These are phyloP conservation scores for Hyaloscypha bicolor DNA, from an alignment of 495 filamentous ascomycete species.

Conservation along the genomic window DNA sequence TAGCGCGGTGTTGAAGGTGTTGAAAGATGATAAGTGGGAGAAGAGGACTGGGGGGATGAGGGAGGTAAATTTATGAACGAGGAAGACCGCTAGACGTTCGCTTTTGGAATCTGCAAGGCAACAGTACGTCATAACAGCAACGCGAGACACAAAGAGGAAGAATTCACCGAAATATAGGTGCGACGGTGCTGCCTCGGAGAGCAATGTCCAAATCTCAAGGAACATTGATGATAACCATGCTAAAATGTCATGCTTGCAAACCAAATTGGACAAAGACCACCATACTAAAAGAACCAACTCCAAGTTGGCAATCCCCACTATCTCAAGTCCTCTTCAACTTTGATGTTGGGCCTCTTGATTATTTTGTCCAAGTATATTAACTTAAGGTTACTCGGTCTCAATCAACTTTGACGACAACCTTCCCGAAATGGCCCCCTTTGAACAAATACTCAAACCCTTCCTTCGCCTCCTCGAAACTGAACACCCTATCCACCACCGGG, in stretches of 20 bases:
- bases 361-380: too few species aligned
- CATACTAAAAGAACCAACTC: too few species aligned
- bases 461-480: constrained; percentile 41
- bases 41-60: too few species aligned
- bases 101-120: not conserved
- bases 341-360: too few species aligned
- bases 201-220: too few species aligned
- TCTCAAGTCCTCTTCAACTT: too few species aligned
- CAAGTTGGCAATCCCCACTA: too few species aligned
- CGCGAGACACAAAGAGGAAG: not conserved
- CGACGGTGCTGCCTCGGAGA: too few species aligned
- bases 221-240: too few species aligned
- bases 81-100: not conserved
- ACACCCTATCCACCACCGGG: constrained; percentile 42
- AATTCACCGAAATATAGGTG: not conserved
- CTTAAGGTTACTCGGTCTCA: not conserved
- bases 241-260: too few species aligned
- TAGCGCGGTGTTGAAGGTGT: not conserved
- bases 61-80: not conserved
- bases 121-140: not conserved
- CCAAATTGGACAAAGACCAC: too few species aligned
- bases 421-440: constrained; percentile 46
- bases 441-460: constrained; percentile 49
- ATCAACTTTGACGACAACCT: constrained; percentile 45
- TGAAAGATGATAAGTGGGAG: not conserved